phyloP scores from a whole-genome alignment of 2,329 filamentous ascomycete genomes.

The Pseudogymnoascus sp. region DNA sequence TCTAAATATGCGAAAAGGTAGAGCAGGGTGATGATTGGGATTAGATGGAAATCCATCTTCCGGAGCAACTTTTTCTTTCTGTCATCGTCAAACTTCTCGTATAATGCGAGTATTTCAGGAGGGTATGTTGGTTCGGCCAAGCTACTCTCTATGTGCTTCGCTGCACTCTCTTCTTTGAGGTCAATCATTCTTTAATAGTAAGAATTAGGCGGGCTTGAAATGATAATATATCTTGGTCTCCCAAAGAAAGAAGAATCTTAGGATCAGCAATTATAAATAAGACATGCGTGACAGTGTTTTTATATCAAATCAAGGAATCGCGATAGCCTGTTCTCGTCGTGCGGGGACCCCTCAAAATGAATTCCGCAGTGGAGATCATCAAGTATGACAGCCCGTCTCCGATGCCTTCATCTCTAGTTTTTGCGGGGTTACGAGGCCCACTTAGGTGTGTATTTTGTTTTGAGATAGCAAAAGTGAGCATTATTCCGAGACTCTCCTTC shows the following conservation, averaged over 20 bases:
- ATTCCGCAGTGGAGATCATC: neutral
- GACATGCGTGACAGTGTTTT: neutral
- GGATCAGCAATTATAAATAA: neutral
- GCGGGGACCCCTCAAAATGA: neutral
- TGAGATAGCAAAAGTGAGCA: neutral
- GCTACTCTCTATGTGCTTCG: neutral
- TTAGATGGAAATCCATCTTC: constrained; percentile 48
- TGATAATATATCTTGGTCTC: neutral
- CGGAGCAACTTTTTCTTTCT: constrained; percentile 44
- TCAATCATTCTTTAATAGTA: neutral
- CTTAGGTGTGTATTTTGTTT: neutral
- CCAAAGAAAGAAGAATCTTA: neutral
- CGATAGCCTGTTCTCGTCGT: neutral
- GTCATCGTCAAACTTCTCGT: constrained; percentile 27
- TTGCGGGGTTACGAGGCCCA: neutral
- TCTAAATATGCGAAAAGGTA: constrained; percentile 34
- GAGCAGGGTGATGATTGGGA: constrained; percentile 51
- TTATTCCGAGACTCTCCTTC: neutral
- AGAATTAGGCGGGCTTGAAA: neutral
- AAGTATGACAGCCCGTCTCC: neutral
- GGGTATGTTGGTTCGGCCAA: neutral
- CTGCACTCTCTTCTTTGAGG: neutral
- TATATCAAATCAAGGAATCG: neutral
- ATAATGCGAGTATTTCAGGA: constrained; percentile 14
- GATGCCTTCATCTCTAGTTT: neutral